Evolutionary conservation across 2,329 filamentous ascomycete genomes (phyloP).

Genomic region (Penicillium digitatum): DNA sequence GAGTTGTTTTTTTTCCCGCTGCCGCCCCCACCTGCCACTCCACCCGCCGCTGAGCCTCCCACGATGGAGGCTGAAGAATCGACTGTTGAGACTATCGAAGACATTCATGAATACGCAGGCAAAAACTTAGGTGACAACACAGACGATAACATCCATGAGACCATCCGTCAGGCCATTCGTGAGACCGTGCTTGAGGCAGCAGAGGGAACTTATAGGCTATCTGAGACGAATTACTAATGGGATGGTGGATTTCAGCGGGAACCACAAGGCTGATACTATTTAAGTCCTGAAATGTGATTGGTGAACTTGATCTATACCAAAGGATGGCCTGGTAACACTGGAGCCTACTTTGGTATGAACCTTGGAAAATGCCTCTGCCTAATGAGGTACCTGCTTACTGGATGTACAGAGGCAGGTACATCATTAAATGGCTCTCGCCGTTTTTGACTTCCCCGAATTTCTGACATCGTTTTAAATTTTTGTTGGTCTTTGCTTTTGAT

Average conservation of each 20-base stretch:
- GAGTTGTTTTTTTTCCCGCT: too few relatives aligned
- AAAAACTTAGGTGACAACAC: too few relatives aligned
- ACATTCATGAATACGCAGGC: neutral
- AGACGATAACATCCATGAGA: too few relatives aligned
- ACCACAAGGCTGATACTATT: neutral
- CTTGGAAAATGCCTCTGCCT: slow-evolving; percentile 1
- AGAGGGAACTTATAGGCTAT: neutral
- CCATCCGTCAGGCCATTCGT: too few relatives aligned
- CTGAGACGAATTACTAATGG: neutral
- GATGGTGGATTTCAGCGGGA: neutral
- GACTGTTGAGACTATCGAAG: neutral
- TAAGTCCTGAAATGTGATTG: neutral
- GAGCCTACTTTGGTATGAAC: neutral
- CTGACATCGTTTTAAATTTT: neutral
- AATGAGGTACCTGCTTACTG: neutral
- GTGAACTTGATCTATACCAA: neutral
- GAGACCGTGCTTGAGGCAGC: neutral
- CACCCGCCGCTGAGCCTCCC: neutral
- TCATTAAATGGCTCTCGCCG: neutral
- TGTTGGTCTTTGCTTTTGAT: neutral
- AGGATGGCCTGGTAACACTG: neutral
- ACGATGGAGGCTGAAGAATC: neutral
- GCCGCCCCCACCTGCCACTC: neutral
- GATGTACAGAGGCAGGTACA: neutral
- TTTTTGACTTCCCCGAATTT: neutral